Evolutionary conservation across 73 alveolate species (phyloP).

Genomic region (Urostyla sp.): DNA sequence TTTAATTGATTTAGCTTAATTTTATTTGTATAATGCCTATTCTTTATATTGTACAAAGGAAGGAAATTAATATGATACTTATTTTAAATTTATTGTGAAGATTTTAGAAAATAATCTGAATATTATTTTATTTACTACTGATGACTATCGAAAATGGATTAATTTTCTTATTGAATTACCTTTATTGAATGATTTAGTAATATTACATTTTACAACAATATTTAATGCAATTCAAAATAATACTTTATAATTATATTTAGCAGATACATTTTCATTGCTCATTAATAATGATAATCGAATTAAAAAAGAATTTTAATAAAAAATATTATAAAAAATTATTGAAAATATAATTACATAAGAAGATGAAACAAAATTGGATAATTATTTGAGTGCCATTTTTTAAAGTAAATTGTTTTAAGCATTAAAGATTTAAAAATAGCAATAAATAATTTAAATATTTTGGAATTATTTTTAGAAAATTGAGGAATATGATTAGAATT

Average conservation of each 20-base stretch:
- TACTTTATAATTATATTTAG: not conserved
- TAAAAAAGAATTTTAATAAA: not conserved
- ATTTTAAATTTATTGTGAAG: not conserved
- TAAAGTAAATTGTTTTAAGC: no score
- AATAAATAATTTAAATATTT: no score
- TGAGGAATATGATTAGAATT: no score
- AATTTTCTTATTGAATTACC: constrained; percentile 22
- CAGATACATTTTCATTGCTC: not conserved
- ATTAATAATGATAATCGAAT: not conserved
- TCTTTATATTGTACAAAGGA: not conserved
- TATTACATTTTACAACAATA: not conserved
- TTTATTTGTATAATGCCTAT: constrained; percentile 31
- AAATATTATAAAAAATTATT: not conserved
- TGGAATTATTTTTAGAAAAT: no score
- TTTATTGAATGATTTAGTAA: not conserved
- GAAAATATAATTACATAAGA: not conserved
- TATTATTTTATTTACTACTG: not conserved
- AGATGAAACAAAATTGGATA: not conserved
- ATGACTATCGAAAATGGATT: constrained; percentile 9
- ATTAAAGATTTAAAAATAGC: no score
- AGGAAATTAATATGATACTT: not conserved
- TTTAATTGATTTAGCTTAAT: constrained; percentile 18
- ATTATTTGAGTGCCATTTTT: no score
- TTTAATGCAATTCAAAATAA: not conserved
- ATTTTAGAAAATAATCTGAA: not conserved